These are phyloP conservation scores for Castanea mollissima DNA, from an alignment of 306 rosid genomes.

Conservation along the genomic window DNA sequence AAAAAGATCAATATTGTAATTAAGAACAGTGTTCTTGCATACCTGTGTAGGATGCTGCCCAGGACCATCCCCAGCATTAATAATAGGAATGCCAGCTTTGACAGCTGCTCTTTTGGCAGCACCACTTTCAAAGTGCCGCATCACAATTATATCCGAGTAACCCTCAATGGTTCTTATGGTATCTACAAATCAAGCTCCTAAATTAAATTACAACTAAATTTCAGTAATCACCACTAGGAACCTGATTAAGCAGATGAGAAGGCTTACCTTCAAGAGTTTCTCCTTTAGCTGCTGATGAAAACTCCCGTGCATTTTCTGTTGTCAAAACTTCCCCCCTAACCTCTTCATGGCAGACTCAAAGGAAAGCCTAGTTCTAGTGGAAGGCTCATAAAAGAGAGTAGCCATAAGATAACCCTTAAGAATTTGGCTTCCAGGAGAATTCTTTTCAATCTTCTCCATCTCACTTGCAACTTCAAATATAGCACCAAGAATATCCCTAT, in stretches of 20 bases:
- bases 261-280: conserved; percentile 87
- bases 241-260: conserved; percentile 1
- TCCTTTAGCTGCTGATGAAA: conserved; percentile 91
- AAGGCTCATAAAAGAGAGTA: conserved; percentile 86
- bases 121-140: conserved; percentile 95
- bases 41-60: conserved; percentile 97
- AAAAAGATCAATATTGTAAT: neutral
- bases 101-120: conserved; percentile 94
- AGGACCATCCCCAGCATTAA: conserved; percentile 97
- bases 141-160: conserved; percentile 81
- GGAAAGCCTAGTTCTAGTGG: conserved; percentile 90
- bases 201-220: neutral
- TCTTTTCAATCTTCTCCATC: conserved; percentile 79
- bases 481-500: conserved; percentile 58
- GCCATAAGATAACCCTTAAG: conserved; percentile 93
- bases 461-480: conserved; percentile 73
- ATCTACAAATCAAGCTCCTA: conserved; percentile 50
- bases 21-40: neutral
- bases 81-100: conserved; percentile 70
- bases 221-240: neutral
- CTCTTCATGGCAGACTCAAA: conserved; percentile 97
- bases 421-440: conserved; percentile 67
- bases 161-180: conserved; percentile 89
- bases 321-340: conserved; percentile 84
- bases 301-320: conserved; percentile 90